A percentile compares a stretch with the other conserved stretches of the same genome.
phyloP scores from a whole-genome alignment of 176 grass and related monocot species.

The Coix lacrymajobi region DNA sequence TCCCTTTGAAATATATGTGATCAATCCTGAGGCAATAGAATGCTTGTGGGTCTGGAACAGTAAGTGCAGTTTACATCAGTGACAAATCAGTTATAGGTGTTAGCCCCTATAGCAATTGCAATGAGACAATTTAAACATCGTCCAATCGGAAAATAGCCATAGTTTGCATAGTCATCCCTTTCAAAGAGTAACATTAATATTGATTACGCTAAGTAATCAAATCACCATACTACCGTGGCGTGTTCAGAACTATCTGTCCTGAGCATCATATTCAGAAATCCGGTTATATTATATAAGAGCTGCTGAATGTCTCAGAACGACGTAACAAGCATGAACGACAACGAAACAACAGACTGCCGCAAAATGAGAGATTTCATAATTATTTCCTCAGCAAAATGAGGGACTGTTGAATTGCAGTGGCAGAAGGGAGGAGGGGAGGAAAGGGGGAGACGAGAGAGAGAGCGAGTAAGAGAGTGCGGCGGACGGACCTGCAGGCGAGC shows the following conservation, averaged over 20 bases:
- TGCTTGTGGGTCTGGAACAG: neutral
- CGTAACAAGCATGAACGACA: neutral
- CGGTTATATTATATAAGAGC: neutral
- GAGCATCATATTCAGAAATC: neutral
- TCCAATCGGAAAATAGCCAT: neutral
- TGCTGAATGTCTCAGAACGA: neutral
- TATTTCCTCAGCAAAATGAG: neutral
- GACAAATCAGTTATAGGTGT: neutral
- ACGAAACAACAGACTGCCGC: neutral
- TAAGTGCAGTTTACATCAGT: neutral
- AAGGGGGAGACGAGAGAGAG: neutral
- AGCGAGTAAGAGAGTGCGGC: neutral
- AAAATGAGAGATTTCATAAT: neutral
- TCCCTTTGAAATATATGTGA: neutral
- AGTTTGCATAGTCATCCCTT: neutral
- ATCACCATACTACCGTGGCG: neutral
- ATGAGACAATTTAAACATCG: neutral
- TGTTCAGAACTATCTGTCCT: neutral
- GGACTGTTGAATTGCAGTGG: neutral
- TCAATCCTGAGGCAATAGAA: neutral
- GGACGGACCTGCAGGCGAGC: constrained; percentile 61
- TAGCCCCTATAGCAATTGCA: neutral
- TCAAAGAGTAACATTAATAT: neutral
- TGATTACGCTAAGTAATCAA: neutral
- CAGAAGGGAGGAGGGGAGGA: too few species aligned